Percentiles rank a stretch among this genome's conserved stretches.
phyloP scores from a whole-genome alignment of 768 basidiomycete species.

The Asterophora lycoperdoides region DNA sequence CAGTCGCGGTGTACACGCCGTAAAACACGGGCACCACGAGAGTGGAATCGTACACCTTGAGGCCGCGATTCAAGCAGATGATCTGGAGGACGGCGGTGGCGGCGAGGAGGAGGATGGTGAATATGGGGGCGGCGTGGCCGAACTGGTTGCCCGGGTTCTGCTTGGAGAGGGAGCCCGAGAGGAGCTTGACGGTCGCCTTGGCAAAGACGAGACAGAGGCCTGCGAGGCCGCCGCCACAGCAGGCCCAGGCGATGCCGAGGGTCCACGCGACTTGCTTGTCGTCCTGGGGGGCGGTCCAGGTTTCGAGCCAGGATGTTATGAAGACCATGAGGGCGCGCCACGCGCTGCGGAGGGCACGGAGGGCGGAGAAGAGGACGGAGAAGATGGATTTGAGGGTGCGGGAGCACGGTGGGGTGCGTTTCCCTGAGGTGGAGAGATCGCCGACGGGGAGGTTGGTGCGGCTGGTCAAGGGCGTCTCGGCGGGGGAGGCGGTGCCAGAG shows the following conservation, averaged over 20 bases:
- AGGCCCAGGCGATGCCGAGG: slow-evolving; percentile 91
- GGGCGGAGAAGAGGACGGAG: slow-evolving; percentile 3
- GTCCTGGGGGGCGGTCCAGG: slow-evolving; percentile 72
- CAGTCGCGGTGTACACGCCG: slow-evolving; percentile 82
- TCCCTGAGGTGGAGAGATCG: too few relatives aligned
- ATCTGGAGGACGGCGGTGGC: slow-evolving; percentile 87
- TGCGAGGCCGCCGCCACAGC: slow-evolving; percentile 85
- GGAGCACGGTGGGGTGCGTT: too few relatives aligned
- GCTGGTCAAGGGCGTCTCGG: slow-evolving; percentile 1
- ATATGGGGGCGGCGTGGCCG: slow-evolving; percentile 73
- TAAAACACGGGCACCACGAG: slow-evolving; percentile 94
- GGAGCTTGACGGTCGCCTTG: slow-evolving; percentile 70
- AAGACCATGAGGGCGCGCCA: slow-evolving; percentile 49
- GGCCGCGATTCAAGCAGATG: slow-evolving; percentile 83
- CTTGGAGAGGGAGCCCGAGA: slow-evolving; percentile 72
- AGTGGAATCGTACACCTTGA: slow-evolving; percentile 88
- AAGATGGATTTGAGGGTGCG: not conserved
- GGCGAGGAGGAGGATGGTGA: slow-evolving; percentile 64
- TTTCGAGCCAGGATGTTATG: slow-evolving; percentile 61
- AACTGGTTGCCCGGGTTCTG: slow-evolving; percentile 86
- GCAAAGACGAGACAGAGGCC: slow-evolving; percentile 87
- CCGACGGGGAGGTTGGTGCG: not conserved
- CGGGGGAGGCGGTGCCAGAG: slow-evolving; percentile 49
- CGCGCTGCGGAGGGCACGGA: slow-evolving; percentile 30
- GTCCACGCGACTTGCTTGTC: slow-evolving; percentile 89